A percentile compares a stretch with the other conserved stretches of the same genome.
phyloP scores from a whole-genome alignment of 2,329 filamentous ascomycete species.

The Macrophomina pseudophaseolina region DNA sequence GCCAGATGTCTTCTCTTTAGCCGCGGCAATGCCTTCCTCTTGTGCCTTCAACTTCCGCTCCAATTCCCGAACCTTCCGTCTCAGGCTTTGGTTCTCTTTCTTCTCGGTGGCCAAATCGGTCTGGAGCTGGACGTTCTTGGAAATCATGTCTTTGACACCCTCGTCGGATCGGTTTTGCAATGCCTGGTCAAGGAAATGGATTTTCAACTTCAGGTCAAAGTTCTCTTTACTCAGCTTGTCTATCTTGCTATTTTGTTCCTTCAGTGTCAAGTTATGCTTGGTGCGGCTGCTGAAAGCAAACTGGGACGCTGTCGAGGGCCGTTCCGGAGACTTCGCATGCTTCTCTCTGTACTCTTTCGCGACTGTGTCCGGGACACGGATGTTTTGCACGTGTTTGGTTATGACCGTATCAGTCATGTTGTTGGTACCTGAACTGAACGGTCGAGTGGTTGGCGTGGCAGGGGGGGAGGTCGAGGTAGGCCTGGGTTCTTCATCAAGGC shows the following conservation, averaged over 20 bases:
- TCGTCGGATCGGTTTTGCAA: conserved; percentile 93
- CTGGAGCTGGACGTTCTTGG: conserved; percentile 94
- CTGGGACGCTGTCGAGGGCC: conserved; percentile 39
- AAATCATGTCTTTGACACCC: conserved; percentile 96
- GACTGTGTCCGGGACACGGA: conserved; percentile 87
- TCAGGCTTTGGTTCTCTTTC: conserved; percentile 85
- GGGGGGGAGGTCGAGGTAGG: conserved; percentile 57
- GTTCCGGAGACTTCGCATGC: conserved; percentile 64
- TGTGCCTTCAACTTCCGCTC: conserved; percentile 75
- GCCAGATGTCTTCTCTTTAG: conserved; percentile 40
- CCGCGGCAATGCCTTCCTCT: conserved; percentile 55
- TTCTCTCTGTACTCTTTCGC: conserved; percentile 84
- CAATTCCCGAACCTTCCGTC: conserved; percentile 81
- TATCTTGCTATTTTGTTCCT: conserved; percentile 97
- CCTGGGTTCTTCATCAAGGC: conserved; percentile 63
- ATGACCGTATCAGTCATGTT: conserved; percentile 87
- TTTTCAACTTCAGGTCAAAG: conserved; percentile 94
- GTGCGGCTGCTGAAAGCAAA: conserved; percentile 43
- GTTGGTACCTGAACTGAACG: conserved; percentile 53
- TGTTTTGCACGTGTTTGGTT: conserved; percentile 84
- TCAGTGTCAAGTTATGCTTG: conserved; percentile 72
- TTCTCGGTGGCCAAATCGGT: conserved; percentile 87
- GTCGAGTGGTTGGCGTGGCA: conserved; percentile 68
- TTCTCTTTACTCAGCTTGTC: conserved; percentile 97
- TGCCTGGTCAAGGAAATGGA: conserved; percentile 94